These are phyloP conservation scores for Primulina eburnea DNA, from an alignment of 257 asterid genomes.

Conservation along the genomic window DNA sequence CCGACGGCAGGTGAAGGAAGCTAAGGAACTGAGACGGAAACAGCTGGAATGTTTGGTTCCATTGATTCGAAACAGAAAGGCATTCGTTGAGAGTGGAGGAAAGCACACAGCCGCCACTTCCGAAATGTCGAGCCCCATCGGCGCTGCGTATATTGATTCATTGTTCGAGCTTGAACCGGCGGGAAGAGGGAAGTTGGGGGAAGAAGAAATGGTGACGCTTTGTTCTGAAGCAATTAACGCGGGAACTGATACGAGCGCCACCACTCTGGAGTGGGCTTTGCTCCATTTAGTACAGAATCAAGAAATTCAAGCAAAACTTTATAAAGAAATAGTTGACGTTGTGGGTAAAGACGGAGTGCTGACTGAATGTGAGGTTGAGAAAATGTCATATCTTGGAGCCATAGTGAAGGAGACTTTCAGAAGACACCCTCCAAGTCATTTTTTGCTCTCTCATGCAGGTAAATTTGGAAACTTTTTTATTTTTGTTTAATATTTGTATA, in stretches of 20 bases:
- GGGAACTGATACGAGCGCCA: constrained; percentile 96
- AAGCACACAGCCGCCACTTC: constrained; percentile 18
- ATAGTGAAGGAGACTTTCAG: constrained; percentile 75
- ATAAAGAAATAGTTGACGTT: constrained; percentile 53
- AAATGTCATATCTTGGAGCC: constrained; percentile 76
- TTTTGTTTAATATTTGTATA: not conserved
- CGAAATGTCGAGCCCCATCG: constrained; percentile 87
- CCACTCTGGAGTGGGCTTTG: constrained; percentile 82
- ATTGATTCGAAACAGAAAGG: constrained; percentile 56
- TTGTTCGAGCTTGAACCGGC: constrained; percentile 57
- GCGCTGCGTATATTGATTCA: constrained; percentile 92
- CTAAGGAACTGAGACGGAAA: constrained; percentile 56
- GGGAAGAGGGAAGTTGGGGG: constrained; percentile 60
- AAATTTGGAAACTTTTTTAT: not conserved
- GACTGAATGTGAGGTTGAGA: constrained; percentile 62
- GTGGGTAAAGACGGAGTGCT: constrained; percentile 62
- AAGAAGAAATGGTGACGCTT: constrained; percentile 84
- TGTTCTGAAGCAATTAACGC: constrained; percentile 86
- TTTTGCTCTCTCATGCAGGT: constrained; percentile 84
- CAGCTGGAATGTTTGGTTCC: constrained; percentile 77
- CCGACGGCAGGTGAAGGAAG: constrained; percentile 58
- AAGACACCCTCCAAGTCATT: constrained; percentile 89
- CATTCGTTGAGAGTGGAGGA: constrained; percentile 59
- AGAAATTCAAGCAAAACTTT: constrained; percentile 66
- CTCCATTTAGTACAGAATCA: constrained; percentile 66